These are phyloP conservation scores for Corymbia citriodora DNA, from an alignment of 441 rosid species.

Conservation along the genomic window DNA sequence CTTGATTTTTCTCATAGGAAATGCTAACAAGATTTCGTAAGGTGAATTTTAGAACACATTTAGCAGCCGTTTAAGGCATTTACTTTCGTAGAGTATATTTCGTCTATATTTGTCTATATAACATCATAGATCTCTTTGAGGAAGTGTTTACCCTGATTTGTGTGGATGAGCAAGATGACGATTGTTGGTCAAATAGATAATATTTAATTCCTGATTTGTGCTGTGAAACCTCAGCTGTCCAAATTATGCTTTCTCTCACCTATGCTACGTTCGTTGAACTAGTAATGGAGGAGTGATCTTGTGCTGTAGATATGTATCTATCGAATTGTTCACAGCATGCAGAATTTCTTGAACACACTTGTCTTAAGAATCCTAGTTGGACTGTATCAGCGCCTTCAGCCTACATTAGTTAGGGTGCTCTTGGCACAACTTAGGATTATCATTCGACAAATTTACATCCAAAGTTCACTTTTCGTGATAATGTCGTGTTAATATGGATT, in stretches of 20 bases:
- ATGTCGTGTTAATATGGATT: background rate
- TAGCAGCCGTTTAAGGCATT: background rate
- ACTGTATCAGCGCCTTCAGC: background rate
- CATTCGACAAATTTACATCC: background rate
- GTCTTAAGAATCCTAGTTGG: background rate
- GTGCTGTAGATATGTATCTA: background rate
- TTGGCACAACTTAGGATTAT: background rate
- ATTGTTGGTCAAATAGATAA: background rate
- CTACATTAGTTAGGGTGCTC: background rate
- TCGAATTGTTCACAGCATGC: background rate
- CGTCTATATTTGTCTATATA: background rate
- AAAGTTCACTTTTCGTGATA: background rate
- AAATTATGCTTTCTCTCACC: background rate
- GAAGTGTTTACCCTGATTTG: background rate
- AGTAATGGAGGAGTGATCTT: background rate
- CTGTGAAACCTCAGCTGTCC: background rate
- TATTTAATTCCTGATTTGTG: background rate
- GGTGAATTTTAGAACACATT: background rate
- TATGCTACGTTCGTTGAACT: background rate
- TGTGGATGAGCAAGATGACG: background rate
- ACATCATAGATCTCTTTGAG: background rate
- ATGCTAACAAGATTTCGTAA: background rate
- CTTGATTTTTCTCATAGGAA: background rate
- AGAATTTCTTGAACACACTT: background rate
- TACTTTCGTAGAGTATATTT: background rate